These are phyloP conservation scores for Hondaea fermentalgiana DNA, from an alignment of 108 stramenopile species.

Conservation along the genomic window DNA sequence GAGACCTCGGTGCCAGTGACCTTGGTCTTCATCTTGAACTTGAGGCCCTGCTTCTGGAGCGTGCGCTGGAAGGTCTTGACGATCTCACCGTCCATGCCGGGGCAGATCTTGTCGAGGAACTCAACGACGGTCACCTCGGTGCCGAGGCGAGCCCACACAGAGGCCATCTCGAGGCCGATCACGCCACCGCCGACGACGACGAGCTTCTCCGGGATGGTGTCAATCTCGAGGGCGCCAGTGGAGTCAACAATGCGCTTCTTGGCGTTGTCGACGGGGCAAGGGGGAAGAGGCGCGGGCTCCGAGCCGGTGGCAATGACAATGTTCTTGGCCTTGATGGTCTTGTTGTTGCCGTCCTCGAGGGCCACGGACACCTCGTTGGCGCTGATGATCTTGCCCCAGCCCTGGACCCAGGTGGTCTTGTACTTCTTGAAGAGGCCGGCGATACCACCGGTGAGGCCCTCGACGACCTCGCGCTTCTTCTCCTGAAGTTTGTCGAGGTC, in stretches of 20 bases:
- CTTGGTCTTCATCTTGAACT: slow-evolving; percentile 92
- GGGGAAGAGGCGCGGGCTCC: slow-evolving; percentile 91
- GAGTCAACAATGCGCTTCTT: slow-evolving; percentile 91
- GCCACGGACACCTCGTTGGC: slow-evolving; percentile 73
- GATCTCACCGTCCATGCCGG: slow-evolving; percentile 87
- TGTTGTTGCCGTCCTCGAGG: slow-evolving; percentile 70
- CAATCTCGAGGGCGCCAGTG: slow-evolving; percentile 91
- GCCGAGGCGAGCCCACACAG: slow-evolving; percentile 92
- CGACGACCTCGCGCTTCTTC: slow-evolving; percentile 79
- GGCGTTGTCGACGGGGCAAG: slow-evolving; percentile 95
- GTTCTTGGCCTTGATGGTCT: slow-evolving; percentile 78
- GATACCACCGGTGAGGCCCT: slow-evolving; percentile 94
- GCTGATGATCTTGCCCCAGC: slow-evolving; percentile 73
- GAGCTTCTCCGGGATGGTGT: slow-evolving; percentile 73
- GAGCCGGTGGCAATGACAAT: slow-evolving; percentile 95
- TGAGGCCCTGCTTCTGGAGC: slow-evolving; percentile 96
- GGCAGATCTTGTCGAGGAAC: slow-evolving; percentile 90
- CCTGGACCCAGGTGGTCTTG: slow-evolving; percentile 93
- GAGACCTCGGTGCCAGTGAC: slow-evolving; percentile 74
- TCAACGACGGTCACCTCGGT: slow-evolving; percentile 93
- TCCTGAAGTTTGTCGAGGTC: slow-evolving; percentile 83
- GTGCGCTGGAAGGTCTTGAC: slow-evolving; percentile 85
- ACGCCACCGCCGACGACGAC: slow-evolving; percentile 96
- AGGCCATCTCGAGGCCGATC: slow-evolving; percentile 99
- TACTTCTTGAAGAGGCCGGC: slow-evolving; percentile 93